phyloP scores from a whole-genome alignment of 352 stramenopile genomes.

The Phytophthora macrochlamydospora region DNA sequence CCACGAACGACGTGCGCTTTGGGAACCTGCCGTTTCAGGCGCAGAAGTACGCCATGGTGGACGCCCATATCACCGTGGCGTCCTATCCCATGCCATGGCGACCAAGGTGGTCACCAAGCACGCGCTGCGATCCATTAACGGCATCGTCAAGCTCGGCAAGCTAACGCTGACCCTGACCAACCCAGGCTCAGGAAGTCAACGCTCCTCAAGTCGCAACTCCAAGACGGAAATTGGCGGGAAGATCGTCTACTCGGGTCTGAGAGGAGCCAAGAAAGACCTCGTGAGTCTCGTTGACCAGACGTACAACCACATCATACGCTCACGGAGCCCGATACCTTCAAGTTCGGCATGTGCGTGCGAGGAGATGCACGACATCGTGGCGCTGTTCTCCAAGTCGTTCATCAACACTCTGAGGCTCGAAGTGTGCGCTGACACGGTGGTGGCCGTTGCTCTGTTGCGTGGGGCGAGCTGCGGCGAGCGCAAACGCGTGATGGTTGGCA shows the following conservation, averaged over 20 bases:
- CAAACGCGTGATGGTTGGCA: conserved; percentile 86
- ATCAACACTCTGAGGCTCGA: conserved; percentile 87
- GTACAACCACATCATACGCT: conserved; percentile 35
- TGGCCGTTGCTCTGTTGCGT: conserved; percentile 85
- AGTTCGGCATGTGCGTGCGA: conserved; percentile 52
- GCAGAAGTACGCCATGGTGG: conserved; percentile 40
- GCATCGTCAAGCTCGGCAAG: conserved; percentile 80
- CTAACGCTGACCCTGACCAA: conserved; percentile 73
- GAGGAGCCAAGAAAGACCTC: conserved; percentile 58
- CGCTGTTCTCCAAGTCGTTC: conserved; percentile 68
- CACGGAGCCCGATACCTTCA: conserved; percentile 33
- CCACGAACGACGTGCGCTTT: conserved; percentile 63
- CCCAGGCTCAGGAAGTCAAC: conserved; percentile 76
- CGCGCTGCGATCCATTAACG: conserved; percentile 75
- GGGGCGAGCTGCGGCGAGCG: conserved; percentile 92
- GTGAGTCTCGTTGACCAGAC: conserved; percentile 65
- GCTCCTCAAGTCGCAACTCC: conserved; percentile 66
- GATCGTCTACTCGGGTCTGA: conserved; percentile 64
- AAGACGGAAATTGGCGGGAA: conserved; percentile 53
- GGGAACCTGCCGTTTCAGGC: conserved; percentile 68
- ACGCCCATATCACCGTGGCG: conserved; percentile 52
- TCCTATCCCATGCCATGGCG: conserved; percentile 63
- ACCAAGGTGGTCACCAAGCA: conserved; percentile 41
- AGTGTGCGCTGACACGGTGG: conserved; percentile 92
- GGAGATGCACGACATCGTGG: conserved; percentile 68